Percentiles rank a stretch among this genome's conserved stretches.
These are phyloP conservation scores for Kwoniella sp. DNA, from an alignment of 768 basidiomycete species.

Conservation along the genomic window DNA sequence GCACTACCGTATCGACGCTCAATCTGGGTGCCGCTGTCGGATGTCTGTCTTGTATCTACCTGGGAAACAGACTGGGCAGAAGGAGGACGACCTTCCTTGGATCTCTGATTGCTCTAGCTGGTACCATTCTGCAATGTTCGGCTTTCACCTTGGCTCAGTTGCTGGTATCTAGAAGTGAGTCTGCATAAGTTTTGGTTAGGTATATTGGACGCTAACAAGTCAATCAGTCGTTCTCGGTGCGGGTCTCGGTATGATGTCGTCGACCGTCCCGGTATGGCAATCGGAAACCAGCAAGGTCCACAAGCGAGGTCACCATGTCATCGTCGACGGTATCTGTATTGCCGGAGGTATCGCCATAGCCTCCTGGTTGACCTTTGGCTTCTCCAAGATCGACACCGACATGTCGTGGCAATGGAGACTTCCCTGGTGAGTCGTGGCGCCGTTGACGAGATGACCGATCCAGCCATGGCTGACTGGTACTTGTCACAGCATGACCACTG, in stretches of 20 bases:
- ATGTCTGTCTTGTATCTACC: conserved; percentile 27
- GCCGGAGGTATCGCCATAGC: conserved; percentile 29
- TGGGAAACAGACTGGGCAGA: conserved; percentile 30
- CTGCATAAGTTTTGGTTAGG: background rate
- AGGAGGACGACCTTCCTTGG: conserved; percentile 27
- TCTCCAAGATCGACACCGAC: conserved; percentile 10
- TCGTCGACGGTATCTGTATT: conserved; percentile 33
- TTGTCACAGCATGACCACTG: conserved; percentile 27
- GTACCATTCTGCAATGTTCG: conserved; percentile 26
- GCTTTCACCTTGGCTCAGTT: conserved; percentile 20
- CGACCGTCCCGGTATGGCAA: conserved; percentile 37
- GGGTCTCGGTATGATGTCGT: conserved; percentile 31
- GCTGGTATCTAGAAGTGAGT: conserved; percentile 27
- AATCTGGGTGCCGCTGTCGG: conserved; percentile 31
- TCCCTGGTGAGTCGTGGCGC: conserved; percentile 16
- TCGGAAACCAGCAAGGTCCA: conserved; percentile 32
- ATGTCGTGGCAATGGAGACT: conserved; percentile 28
- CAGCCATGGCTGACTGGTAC: background rate
- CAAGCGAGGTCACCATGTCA: conserved; percentile 35
- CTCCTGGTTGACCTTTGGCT: conserved; percentile 34
- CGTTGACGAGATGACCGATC: background rate
- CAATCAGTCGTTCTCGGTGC: conserved; percentile 30
- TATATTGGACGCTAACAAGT: conserved; percentile 3
- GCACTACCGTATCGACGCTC: conserved; percentile 20
- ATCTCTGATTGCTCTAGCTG: conserved; percentile 15